Evolutionary conservation across 768 basidiomycete species (phyloP).

Genomic region (Agrocybe pediades): DNA sequence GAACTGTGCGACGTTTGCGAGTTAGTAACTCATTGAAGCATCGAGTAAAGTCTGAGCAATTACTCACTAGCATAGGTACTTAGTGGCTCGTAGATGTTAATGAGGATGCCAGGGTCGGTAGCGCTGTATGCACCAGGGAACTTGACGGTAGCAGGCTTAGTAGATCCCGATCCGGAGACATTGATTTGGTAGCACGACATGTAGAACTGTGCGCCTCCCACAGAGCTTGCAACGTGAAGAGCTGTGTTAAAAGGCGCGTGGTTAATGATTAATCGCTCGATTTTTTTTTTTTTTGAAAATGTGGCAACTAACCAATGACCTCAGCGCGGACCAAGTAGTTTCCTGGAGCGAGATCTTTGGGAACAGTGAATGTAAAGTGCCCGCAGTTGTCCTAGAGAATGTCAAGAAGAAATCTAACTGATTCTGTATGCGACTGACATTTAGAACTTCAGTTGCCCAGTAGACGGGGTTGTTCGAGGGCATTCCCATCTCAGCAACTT

Average conservation of each 20-base stretch:
- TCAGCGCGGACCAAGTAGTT: slow-evolving; percentile 77
- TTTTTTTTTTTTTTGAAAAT: slow-evolving; percentile 22
- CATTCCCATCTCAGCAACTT: slow-evolving; percentile 50
- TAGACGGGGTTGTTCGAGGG: slow-evolving; percentile 49
- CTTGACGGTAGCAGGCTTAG: slow-evolving; percentile 45
- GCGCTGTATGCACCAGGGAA: slow-evolving; percentile 76
- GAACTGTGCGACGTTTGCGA: neutral
- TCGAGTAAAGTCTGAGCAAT: neutral
- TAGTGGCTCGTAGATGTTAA: slow-evolving; percentile 47
- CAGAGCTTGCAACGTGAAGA: slow-evolving; percentile 55
- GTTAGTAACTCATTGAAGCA: neutral
- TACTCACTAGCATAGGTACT: slow-evolving; percentile 39
- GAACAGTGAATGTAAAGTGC: slow-evolving; percentile 55
- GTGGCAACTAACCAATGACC: slow-evolving; percentile 51
- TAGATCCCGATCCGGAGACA: slow-evolving; percentile 53
- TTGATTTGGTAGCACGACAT: slow-evolving; percentile 63
- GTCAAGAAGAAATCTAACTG: neutral
- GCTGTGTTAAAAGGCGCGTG: slow-evolving; percentile 31
- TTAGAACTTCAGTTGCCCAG: slow-evolving; percentile 37
- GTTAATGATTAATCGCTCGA: slow-evolving; percentile 8
- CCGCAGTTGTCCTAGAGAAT: slow-evolving; percentile 47
- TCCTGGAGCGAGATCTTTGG: slow-evolving; percentile 56
- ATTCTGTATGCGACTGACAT: slow-evolving; percentile 21
- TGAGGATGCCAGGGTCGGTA: slow-evolving; percentile 60
- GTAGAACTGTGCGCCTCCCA: slow-evolving; percentile 78